These are phyloP conservation scores for Thalassiosira hispida DNA, from an alignment of 352 stramenopile genomes.

Conservation along the genomic window DNA sequence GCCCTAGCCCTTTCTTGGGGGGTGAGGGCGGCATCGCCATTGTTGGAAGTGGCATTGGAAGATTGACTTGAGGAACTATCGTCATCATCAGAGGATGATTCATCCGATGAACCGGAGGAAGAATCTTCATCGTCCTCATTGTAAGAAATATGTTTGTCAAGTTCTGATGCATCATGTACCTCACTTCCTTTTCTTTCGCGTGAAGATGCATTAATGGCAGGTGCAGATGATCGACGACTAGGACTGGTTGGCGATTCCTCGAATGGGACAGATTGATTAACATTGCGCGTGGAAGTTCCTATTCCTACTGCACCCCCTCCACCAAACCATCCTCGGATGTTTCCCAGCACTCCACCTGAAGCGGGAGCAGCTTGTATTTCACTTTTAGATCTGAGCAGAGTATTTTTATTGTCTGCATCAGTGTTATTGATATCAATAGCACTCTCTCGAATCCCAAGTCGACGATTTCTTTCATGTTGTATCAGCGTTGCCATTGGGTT, in stretches of 20 bases:
- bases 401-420: background rate
- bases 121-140: constrained; percentile 17
- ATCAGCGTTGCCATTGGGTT: constrained; percentile 38
- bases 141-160: background rate
- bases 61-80: constrained; percentile 24
- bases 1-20: constrained; percentile 37
- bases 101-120: constrained; percentile 26
- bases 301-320: constrained; percentile 4
- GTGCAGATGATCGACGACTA: constrained; percentile 6
- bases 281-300: background rate
- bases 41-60: constrained; percentile 7
- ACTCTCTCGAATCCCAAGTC: constrained; percentile 26
- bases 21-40: constrained; percentile 22
- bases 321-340: constrained; percentile 52
- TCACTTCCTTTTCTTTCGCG: background rate
- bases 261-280: background rate
- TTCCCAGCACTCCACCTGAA: constrained; percentile 32
- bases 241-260: constrained; percentile 1
- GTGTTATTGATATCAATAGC: background rate
- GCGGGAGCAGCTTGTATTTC: background rate
- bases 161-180: background rate
- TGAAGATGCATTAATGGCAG: background rate
- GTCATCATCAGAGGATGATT: constrained; percentile 23
- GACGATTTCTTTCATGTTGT: constrained; percentile 43
- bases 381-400: background rate